phyloP scores from a whole-genome alignment of 495 filamentous ascomycete genomes.

The Geoglossum glabrum region DNA sequence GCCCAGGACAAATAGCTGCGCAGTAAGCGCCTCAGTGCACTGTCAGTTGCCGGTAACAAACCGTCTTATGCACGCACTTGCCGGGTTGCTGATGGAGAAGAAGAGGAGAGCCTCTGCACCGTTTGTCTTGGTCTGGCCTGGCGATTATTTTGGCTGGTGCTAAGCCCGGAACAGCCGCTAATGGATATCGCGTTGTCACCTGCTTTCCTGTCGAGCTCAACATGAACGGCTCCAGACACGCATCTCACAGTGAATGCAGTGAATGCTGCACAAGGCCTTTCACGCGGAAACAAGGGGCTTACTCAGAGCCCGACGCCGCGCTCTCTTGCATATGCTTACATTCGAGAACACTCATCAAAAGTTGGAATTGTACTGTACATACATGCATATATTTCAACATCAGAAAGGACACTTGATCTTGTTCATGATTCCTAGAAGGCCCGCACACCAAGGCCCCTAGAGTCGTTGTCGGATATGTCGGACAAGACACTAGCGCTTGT shows the following conservation, averaged over 20 bases:
- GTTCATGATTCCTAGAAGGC: not conserved
- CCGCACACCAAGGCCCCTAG: not conserved
- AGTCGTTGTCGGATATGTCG: not conserved
- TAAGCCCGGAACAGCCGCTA: not conserved
- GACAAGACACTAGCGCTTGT: not conserved
- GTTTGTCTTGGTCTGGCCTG: not conserved
- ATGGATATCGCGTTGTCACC: not conserved
- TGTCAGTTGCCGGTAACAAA: not conserved
- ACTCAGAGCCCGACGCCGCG: not conserved
- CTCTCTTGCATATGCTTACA: not conserved
- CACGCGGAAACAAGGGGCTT: too few relatives aligned
- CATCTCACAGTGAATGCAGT: not conserved
- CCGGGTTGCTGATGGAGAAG: not conserved
- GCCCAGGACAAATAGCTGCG: not conserved
- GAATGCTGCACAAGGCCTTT: not conserved
- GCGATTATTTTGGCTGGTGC: not conserved
- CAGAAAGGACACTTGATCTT: not conserved
- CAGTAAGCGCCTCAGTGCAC: not conserved
- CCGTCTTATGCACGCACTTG: not conserved
- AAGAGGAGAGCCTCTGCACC: not conserved
- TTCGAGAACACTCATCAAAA: not conserved
- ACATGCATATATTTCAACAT: not conserved
- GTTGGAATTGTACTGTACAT: not conserved
- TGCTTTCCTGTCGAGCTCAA: not conserved
- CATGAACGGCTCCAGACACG: not conserved